A percentile compares a stretch with the other conserved stretches of the same genome.
Conservation (phyloP, 768 basidiomycete genomes). For the Pleurotus cornucopiae region DNA sequence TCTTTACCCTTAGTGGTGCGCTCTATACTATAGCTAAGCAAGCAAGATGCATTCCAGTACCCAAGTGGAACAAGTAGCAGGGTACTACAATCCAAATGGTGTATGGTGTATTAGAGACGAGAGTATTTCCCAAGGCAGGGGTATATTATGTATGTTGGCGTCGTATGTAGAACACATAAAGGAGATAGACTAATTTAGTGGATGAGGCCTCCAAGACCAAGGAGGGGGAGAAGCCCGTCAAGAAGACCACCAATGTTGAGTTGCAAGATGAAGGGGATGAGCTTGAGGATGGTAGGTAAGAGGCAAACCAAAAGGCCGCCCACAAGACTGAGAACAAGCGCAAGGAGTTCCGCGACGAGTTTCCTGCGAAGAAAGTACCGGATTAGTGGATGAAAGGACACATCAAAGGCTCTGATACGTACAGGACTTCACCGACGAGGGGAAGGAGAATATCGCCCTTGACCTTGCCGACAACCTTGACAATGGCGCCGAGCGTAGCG, state of each 20-base stretch:
- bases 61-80: no score
- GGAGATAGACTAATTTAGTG: no score
- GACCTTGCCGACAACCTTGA: constrained; percentile 7
- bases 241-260: constrained; percentile 16
- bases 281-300: constrained; percentile 9
- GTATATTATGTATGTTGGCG: no score
- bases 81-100: no score
- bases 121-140: no score
- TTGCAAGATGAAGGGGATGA: constrained; percentile 11
- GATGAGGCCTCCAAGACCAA: not conserved
- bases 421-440: constrained; percentile 16
- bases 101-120: no score
- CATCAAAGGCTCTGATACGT: not conserved
- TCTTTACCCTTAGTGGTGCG: no score
- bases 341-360: constrained; percentile 14
- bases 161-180: no score
- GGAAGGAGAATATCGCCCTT: constrained; percentile 10
- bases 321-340: constrained; percentile 13
- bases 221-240: constrained; percentile 12
- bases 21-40: no score
- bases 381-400: not conserved
- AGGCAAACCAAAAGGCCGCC: constrained; percentile 15
- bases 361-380: constrained; percentile 2
- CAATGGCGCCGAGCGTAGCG: constrained; percentile 13
- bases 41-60: no score